Evolutionary conservation across 176 grass and related monocot genomes (phyloP).

Genomic region (Bromus sterilis): DNA sequence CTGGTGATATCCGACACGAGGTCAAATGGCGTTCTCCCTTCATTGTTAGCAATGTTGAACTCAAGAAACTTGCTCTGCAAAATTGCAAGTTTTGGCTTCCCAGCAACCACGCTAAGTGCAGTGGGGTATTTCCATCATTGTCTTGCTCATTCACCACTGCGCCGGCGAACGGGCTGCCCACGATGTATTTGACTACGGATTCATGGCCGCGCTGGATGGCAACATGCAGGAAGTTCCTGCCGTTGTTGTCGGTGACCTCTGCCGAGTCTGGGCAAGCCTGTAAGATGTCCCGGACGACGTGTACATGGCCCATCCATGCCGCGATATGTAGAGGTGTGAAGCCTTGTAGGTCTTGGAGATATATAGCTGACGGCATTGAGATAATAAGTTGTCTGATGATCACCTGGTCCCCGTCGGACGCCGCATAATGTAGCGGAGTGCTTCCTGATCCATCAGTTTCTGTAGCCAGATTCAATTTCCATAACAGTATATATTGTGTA

Average conservation of each 20-base stretch:
- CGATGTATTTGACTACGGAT: neutral
- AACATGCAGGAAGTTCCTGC: neutral
- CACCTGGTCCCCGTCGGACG: neutral
- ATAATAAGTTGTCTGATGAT: neutral
- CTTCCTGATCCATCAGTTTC: neutral
- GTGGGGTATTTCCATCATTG: neutral
- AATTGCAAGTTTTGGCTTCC: neutral
- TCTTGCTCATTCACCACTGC: neutral
- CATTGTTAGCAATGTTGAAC: neutral
- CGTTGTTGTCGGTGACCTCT: neutral
- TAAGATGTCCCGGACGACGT: neutral
- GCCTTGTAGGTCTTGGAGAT: neutral
- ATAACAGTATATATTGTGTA: neutral
- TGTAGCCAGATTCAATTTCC: neutral
- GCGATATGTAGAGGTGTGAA: neutral
- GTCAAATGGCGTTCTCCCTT: neutral
- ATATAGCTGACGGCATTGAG: neutral
- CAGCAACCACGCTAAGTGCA: neutral
- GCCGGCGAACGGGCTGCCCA: neutral
- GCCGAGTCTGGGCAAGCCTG: neutral
- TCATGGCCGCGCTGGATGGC: neutral
- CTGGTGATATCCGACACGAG: neutral
- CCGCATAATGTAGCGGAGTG: neutral
- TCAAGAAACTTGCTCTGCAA: neutral
- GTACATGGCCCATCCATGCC: neutral